Base-by-base conservation (phyloP, 148 eudicot species). In the Amaranthus palmeri region DNA sequence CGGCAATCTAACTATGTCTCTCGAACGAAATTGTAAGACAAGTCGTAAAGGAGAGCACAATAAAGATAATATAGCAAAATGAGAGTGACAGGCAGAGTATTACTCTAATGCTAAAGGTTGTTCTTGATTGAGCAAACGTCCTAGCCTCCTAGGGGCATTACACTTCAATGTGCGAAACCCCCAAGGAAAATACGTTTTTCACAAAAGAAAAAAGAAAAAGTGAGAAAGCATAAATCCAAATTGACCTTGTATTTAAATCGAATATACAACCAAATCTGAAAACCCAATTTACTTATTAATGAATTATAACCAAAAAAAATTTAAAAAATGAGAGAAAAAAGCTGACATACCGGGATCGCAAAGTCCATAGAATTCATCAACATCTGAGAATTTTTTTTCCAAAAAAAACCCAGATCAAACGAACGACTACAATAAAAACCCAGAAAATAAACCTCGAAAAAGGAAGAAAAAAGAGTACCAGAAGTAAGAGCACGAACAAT, bases 401-500 rank as follows among this genome's bases (percentile, higher is more conserved):
- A 25, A 57, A 71, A 66, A 78, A 77, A 74, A 57, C 43, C 79
- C 82, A 79, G 82, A 79, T 79, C 82, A 79, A 10, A 74, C 57
- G 74, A 74, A 69, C 18, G 14, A 48, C 48, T 63, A 11, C 25
- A 54, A 70, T 72, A 54, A 72, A 50, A 72, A 48, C 73, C 71
- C 75, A 74, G 67, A 65, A 64, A 68, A 45, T 8, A 55, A 18
- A 53, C 3, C 14, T 17, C 5, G 18, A 69, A 47, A 47, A 49
- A 8, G 51, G 12, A 58, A 57, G 17, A 7, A 65, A 15, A 52
- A 47, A 40, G 36, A 36, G 43, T 79, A 86, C 90, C 90, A 43
- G 75, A 70, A 80, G 97, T 84, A 61, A 95, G 88, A 78, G 98
- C 97, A 45, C 96, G 96, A 73, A 95, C 80, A 18, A 95, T 83